These are phyloP conservation scores for Termitomyces heimii DNA, from an alignment of 768 basidiomycete species.

Conservation along the genomic window DNA sequence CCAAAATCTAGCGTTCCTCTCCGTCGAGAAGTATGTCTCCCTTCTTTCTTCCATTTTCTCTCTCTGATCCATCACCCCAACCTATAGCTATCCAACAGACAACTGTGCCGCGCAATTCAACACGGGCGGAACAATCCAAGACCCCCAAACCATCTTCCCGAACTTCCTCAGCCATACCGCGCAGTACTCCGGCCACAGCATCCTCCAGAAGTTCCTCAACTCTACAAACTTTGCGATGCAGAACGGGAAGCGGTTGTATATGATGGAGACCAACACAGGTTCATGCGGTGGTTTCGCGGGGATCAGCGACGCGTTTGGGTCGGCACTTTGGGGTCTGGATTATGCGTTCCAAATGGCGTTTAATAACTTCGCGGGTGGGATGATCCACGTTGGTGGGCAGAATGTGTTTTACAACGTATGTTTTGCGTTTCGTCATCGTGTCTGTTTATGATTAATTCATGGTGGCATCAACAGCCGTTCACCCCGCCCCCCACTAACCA, in stretches of 20 bases:
- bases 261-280: constrained; percentile 71
- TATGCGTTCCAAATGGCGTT: constrained; percentile 55
- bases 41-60: constrained; percentile 8
- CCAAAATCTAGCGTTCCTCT: constrained; percentile 34
- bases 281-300: constrained; percentile 67
- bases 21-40: constrained; percentile 49
- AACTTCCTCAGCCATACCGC: constrained; percentile 54
- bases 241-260: constrained; percentile 41
- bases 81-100: constrained; percentile 48
- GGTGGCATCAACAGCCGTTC: neutral
- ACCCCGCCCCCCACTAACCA: constrained; percentile 34
- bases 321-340: constrained; percentile 60
- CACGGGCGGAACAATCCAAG: constrained; percentile 26
- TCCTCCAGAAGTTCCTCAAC: constrained; percentile 48
- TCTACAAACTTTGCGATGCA: constrained; percentile 39
- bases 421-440: constrained; percentile 30
- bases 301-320: constrained; percentile 55
- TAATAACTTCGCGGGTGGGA: constrained; percentile 42
- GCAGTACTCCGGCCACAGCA: constrained; percentile 32
- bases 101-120: constrained; percentile 54
- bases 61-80: constrained; percentile 18
- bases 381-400: constrained; percentile 59
- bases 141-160: constrained; percentile 46
- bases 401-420: constrained; percentile 63
- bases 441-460: constrained; percentile 22